Percentiles rank a stretch among this genome's conserved stretches.
phyloP scores from a whole-genome alignment of 73 alveolate genomes.

The Paraurostyla sp. region DNA sequence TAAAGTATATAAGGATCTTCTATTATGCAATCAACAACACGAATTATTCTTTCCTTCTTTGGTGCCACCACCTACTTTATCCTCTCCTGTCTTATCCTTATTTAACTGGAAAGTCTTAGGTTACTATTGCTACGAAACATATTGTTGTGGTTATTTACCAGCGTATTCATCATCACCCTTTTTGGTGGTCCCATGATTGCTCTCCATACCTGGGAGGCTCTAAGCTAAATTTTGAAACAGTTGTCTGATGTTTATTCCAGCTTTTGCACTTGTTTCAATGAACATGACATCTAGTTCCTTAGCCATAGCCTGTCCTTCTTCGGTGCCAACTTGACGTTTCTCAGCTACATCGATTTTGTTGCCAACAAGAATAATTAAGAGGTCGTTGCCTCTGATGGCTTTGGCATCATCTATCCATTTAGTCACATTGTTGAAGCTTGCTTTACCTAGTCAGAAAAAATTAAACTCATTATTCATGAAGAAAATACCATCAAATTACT shows the following conservation, averaged over 20 bases:
- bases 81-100: not conserved
- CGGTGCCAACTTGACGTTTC: slow-evolving; percentile 78
- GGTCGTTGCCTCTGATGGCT: slow-evolving; percentile 92
- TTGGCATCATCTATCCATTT: slow-evolving; percentile 95
- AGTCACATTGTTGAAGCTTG: slow-evolving; percentile 75
- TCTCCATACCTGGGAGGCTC: slow-evolving; percentile 54
- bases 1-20: not conserved
- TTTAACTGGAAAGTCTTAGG: not conserved
- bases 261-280: slow-evolving; percentile 89
- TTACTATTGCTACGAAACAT: not conserved
- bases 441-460: slow-evolving; percentile 10
- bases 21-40: slow-evolving; percentile 19
- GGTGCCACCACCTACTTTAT: not conserved
- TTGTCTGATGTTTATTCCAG: slow-evolving; percentile 83
- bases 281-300: slow-evolving; percentile 87
- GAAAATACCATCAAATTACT: no score
- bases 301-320: slow-evolving; percentile 83
- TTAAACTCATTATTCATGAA: not conserved
- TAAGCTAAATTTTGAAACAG: slow-evolving; percentile 84
- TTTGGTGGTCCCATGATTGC: not conserved
- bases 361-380: slow-evolving; percentile 91
- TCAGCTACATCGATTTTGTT: slow-evolving; percentile 93
- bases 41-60: not conserved
- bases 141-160: not conserved
- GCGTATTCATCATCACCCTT: slow-evolving; percentile 6